phyloP scores from a whole-genome alignment of 2,329 filamentous ascomycete species.

The Capronia coronata region DNA sequence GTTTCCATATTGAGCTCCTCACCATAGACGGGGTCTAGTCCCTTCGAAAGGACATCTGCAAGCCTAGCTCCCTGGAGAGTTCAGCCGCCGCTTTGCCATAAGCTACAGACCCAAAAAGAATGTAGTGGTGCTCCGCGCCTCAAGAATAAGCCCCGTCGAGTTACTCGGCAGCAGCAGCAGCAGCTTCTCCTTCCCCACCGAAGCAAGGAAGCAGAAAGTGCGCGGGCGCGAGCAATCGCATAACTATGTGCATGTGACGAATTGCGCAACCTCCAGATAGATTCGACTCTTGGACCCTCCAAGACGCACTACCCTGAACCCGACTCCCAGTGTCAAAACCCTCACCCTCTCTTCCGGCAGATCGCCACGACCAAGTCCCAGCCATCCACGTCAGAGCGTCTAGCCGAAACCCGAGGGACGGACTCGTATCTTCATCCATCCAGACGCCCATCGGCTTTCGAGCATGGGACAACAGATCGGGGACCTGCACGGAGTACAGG shows the following conservation, averaged over 20 bases:
- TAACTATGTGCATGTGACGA: conserved; percentile 96
- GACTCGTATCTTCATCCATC: conserved; percentile 89
- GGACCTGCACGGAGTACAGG: conserved; percentile 44
- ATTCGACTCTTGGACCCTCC: conserved; percentile 13
- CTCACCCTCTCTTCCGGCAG: conserved; percentile 39
- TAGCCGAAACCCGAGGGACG: conserved; percentile 36
- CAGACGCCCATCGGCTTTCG: conserved; percentile 36
- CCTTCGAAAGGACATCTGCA: conserved; percentile 62
- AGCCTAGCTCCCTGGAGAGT: conserved; percentile 29
- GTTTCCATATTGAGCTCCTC: too few relatives aligned
- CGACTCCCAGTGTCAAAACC: conserved; percentile 30
- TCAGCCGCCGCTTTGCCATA: conserved; percentile 47
- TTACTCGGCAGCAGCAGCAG: conserved; percentile 67
- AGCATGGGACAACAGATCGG: conserved; percentile 31
- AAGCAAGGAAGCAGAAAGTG: conserved; percentile 26
- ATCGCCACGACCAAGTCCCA: conserved; percentile 32
- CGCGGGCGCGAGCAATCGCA: conserved; percentile 73
- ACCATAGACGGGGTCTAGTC: conserved; percentile 50
- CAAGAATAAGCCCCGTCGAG: conserved; percentile 99
- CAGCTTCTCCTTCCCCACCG: neutral
- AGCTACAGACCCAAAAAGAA: conserved; percentile 46
- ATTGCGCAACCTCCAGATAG: conserved; percentile 46
- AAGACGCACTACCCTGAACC: conserved; percentile 8
- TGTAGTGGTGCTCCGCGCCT: conserved; percentile 69
- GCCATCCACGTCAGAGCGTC: conserved; percentile 22